phyloP scores from a whole-genome alignment of 2,329 filamentous ascomycete genomes.

The Didymella lethalis region DNA sequence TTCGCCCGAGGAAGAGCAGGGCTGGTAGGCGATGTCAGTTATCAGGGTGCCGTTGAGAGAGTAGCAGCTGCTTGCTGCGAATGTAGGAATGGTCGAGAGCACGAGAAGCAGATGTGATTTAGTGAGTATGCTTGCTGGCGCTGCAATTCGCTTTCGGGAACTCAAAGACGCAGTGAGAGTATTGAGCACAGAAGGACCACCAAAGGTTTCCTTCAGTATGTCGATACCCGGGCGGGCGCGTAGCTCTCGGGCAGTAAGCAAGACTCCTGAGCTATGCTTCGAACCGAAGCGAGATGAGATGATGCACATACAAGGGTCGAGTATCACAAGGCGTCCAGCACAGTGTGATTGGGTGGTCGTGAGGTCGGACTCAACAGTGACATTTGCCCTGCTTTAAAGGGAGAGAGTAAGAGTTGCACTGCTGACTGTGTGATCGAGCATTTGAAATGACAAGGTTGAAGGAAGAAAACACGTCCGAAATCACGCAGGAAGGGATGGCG shows the following conservation, averaged over 20 bases:
- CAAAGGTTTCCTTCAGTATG: neutral
- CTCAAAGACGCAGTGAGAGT: neutral
- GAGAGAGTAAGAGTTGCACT: neutral
- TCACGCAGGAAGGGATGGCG: neutral
- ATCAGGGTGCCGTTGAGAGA: conserved; percentile 21
- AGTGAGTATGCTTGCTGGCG: neutral
- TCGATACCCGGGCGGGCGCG: neutral
- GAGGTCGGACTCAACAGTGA: neutral
- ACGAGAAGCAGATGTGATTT: neutral
- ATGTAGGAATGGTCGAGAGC: neutral
- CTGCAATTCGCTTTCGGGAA: neutral
- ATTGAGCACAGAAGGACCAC: neutral
- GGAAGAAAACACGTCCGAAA: neutral
- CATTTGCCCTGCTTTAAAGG: neutral
- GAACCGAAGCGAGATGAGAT: conserved; percentile 12
- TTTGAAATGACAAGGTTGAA: neutral
- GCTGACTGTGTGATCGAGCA: neutral
- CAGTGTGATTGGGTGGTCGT: neutral
- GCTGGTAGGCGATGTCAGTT: conserved; percentile 12
- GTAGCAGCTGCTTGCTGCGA: conserved; percentile 15
- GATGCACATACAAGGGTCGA: neutral
- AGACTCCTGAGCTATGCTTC: neutral
- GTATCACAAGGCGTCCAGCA: neutral
- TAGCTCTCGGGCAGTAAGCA: neutral
- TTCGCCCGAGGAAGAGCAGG: conserved; percentile 15